Conservation (phyloP, 169 alveolate genomes). For the Plasmodium knowlesi region DNA sequence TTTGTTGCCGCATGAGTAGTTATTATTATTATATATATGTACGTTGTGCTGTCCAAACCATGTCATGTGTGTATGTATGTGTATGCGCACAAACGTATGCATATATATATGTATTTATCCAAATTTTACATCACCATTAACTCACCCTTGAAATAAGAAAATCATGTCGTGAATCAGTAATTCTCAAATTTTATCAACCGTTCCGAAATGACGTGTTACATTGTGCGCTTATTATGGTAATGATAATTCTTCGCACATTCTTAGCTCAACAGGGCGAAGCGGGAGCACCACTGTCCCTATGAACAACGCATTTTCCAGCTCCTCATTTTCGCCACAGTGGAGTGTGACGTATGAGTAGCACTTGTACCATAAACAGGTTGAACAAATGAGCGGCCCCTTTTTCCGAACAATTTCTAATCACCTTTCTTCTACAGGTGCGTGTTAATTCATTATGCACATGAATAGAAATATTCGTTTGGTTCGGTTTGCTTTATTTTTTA, state of each 20-base stretch:
- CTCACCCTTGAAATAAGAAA: not conserved
- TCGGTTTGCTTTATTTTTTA: not conserved
- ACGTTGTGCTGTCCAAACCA: conserved; percentile 3
- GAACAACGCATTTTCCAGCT: not conserved
- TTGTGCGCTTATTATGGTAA: not conserved
- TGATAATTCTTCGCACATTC: not conserved
- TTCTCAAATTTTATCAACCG: not conserved
- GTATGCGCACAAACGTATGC: not conserved
- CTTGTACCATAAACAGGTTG: not conserved
- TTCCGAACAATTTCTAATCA: not conserved
- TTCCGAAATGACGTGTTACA: not conserved
- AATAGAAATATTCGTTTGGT: not conserved
- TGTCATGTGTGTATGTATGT: not conserved
- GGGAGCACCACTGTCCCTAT: not conserved
- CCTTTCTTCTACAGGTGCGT: not conserved
- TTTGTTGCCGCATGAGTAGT: not conserved
- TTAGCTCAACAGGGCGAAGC: not conserved
- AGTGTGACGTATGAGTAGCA: not conserved
- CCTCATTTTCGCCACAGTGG: not conserved
- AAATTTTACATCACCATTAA: not conserved
- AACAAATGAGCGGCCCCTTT: not conserved
- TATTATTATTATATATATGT: conserved; percentile 11
- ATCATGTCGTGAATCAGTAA: not conserved
- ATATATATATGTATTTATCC: not conserved
- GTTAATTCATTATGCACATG: not conserved